Conservation (phyloP, 148 eudicot genomes). For the Spergularia bocconei region DNA sequence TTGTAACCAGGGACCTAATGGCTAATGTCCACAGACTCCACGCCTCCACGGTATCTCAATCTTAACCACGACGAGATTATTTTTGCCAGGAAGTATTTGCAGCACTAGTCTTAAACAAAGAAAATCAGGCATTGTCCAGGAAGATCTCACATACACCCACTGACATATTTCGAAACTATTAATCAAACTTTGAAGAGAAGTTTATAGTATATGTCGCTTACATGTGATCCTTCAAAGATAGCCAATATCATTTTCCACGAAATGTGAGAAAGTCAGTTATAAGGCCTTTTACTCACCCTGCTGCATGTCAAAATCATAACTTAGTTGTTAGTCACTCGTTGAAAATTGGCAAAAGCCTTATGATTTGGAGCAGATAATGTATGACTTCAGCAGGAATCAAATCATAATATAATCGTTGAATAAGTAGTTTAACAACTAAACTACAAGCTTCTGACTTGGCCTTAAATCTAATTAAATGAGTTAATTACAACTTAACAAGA, state of each 20-base stretch:
- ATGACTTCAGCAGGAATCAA: slow-evolving; percentile 28
- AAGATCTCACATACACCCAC: too few relatives aligned
- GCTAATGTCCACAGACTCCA: too few relatives aligned
- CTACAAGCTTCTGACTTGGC: slow-evolving; percentile 25
- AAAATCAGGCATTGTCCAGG: too few relatives aligned
- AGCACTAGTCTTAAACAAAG: too few relatives aligned
- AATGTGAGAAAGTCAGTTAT: too few relatives aligned
- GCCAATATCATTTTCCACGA: background rate
- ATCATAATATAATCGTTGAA: slow-evolving; percentile 18
- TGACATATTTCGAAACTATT: too few relatives aligned
- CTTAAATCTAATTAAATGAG: background rate
- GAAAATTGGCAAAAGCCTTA: slow-evolving; percentile 12
- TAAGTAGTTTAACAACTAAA: slow-evolving; percentile 11
- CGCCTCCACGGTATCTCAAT: too few relatives aligned
- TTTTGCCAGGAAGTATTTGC: too few relatives aligned
- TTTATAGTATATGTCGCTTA: background rate
- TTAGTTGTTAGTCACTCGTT: slow-evolving; percentile 24
- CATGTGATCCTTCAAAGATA: background rate
- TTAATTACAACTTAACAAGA: background rate
- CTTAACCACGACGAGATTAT: too few relatives aligned
- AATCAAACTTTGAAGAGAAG: background rate
- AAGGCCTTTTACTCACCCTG: slow-evolving; percentile 5
- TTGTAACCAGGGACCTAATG: too few relatives aligned
- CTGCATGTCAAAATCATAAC: slow-evolving; percentile 20
- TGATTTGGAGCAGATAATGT: slow-evolving; percentile 29